Base-by-base conservation (phyloP, 208 protist genomes). In the Lotmaria passim region DNA sequence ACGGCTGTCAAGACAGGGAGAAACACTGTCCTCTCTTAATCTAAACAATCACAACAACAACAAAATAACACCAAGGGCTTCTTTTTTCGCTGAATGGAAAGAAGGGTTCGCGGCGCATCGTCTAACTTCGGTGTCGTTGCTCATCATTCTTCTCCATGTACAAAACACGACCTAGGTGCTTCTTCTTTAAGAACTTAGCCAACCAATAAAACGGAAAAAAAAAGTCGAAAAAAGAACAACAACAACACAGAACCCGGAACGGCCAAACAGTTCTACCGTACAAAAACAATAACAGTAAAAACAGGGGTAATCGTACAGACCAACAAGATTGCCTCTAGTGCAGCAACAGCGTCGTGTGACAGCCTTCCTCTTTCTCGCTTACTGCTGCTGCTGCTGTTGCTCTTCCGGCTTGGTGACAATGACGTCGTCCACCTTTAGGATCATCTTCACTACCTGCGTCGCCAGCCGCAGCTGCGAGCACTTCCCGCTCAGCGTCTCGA, bases 361-460 rank as follows among this genome's bases (percentile, higher is more conserved):
- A 52, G 4, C n/a, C 21, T 41, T 24, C 39, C 31, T 14, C n/a
- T 21, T n/a, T n/a, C 41, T 50, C 7, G 60, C 39, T 57, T n/a
- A 10, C 0, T 31, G 2, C 33, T 73, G 63, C 62, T 83, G 59
- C 75, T 93, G 78, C 74, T 91, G 78, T 67, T 91, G 60, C 73
- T 94, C 86, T 5, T 87, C 82, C 5, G 91, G 80, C 71, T 95
- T 83, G 31, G 89, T 94, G n/a, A 94, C 76, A 48, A 99, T 99
- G 38, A 99, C 96, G 82, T 99, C 99, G 86, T 99, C 99, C 46
- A 99, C 99, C 93, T 99, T 99, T 21, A 99, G 87, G 68, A 99
- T 99, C 99, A 99, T 99, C 84, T 99, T 99, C 56, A 99, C 98
- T 14, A 99, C 97, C 83, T 99, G 99, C 47, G 98, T 99, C 11